phyloP scores from a whole-genome alignment of 108 stramenopile species.

The Stephanodiscus minutulus region DNA sequence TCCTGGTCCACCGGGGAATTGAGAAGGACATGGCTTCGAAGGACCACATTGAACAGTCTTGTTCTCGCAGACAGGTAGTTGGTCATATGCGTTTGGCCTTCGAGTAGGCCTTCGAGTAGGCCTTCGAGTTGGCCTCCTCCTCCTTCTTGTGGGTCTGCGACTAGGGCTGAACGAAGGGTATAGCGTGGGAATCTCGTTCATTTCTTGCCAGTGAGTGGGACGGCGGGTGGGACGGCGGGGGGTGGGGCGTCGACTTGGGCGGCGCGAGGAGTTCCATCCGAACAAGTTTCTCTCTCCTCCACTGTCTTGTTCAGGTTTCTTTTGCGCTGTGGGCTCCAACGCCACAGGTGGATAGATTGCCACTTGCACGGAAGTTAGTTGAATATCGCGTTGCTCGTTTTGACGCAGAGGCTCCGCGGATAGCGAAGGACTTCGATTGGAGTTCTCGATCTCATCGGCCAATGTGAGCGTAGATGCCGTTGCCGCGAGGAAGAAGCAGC shows the following conservation, averaged over 20 bases:
- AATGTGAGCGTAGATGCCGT: no score
- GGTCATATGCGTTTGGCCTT: not conserved
- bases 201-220: not conserved
- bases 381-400: not conserved
- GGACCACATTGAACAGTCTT: not conserved
- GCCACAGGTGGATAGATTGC: not conserved
- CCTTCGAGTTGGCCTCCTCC: not conserved
- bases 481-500: no score
- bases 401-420: no score
- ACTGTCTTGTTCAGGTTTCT: not conserved
- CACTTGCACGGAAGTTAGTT: not conserved
- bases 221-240: not conserved
- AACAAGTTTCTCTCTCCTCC: not conserved
- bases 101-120: not conserved
- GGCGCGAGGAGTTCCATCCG: not conserved
- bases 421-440: no score
- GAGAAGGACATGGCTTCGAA: not conserved
- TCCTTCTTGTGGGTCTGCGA: not conserved
- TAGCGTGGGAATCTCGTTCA: not conserved
- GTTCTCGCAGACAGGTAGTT: not conserved
- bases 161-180: not conserved
- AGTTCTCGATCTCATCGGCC: no score
- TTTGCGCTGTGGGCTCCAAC: not conserved
- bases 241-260: not conserved
- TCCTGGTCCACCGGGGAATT: not conserved